These are phyloP conservation scores for Eucalyptus melliodora DNA, from an alignment of 345 rosid genomes.

Conservation along the genomic window DNA sequence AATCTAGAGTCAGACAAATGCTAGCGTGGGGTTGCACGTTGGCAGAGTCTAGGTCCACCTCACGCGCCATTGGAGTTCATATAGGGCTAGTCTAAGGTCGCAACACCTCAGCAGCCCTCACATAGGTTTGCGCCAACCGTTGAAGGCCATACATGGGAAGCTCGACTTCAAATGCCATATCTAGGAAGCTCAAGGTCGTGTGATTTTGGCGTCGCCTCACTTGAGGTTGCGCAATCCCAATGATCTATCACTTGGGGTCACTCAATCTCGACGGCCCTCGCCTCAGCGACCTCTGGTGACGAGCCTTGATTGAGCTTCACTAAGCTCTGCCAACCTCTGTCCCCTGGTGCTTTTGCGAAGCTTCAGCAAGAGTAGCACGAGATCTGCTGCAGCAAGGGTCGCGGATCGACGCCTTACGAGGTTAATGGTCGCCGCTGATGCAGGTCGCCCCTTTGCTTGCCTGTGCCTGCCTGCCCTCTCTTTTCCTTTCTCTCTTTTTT, in stretches of 20 bases:
- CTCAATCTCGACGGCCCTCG: background rate
- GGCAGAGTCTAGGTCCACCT: background rate
- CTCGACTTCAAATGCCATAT: background rate
- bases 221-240: background rate
- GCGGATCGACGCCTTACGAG: background rate
- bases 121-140: background rate
- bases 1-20: background rate
- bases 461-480: no score
- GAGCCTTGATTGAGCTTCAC: background rate
- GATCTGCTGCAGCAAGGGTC: background rate
- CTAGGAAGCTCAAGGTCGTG: background rate
- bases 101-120: background rate
- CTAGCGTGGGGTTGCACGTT: fast-evolving
- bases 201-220: background rate
- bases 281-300: background rate
- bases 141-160: background rate
- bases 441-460: no score
- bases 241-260: background rate
- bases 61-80: background rate
- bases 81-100: background rate
- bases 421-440: background rate
- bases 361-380: background rate
- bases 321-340: background rate
- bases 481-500: fast-evolving
- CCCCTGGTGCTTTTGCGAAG: background rate